Conservation (phyloP, 1,284 basidiomycete species). For the Melanopsichium pennsylvanicum region DNA sequence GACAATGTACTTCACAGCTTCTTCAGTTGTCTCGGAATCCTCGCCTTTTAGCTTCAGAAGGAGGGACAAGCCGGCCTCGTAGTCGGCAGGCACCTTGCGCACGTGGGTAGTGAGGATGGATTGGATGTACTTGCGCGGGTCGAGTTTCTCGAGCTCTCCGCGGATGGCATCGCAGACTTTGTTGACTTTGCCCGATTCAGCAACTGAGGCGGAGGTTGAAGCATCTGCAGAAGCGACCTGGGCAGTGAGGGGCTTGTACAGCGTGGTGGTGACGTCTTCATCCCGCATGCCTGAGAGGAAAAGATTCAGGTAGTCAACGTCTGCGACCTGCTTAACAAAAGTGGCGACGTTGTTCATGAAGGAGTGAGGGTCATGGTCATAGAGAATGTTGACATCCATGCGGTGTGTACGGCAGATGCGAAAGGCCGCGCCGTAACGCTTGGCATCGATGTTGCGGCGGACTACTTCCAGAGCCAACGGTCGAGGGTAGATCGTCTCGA, state of each 20-base stretch:
- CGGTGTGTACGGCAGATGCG: conserved; percentile 89
- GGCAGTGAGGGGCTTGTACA: conserved; percentile 62
- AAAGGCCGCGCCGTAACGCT: conserved; percentile 82
- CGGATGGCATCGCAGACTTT: conserved; percentile 82
- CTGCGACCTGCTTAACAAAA: conserved; percentile 84
- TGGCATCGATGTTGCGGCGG: conserved; percentile 48
- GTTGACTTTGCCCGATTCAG: conserved; percentile 71
- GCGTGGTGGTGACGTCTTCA: conserved; percentile 66
- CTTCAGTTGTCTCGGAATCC: conserved; percentile 80
- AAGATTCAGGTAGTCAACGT: conserved; percentile 91
- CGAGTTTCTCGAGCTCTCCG: conserved; percentile 74
- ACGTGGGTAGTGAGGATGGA: conserved; percentile 91
- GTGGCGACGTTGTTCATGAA: conserved; percentile 71
- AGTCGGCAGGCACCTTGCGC: conserved; percentile 88
- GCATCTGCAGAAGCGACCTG: not conserved
- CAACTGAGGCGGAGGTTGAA: conserved; percentile 33
- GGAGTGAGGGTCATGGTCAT: conserved; percentile 76
- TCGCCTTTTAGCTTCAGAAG: conserved; percentile 81
- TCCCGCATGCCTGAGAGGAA: conserved; percentile 79
- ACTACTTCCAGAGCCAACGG: conserved; percentile 80
- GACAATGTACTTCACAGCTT: conserved; percentile 97
- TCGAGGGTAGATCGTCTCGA: conserved; percentile 93
- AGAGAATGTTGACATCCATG: conserved; percentile 86
- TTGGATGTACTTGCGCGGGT: conserved; percentile 83
- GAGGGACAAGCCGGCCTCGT: conserved; percentile 81